These are phyloP conservation scores for Lentinula aciculospora DNA, from an alignment of 768 basidiomycete species.

Conservation along the genomic window DNA sequence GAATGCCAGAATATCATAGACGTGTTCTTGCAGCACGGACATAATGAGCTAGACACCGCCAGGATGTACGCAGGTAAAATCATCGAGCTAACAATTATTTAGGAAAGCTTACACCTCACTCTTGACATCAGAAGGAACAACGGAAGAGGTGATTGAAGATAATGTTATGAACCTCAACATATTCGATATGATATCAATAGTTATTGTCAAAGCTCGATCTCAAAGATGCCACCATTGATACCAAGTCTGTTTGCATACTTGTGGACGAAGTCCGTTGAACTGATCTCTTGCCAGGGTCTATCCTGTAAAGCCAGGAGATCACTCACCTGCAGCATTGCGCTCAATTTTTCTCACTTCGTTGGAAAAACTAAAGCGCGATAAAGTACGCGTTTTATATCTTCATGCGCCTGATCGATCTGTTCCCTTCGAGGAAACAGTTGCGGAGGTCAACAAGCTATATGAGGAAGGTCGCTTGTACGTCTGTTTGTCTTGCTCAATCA, in stretches of 20 bases:
- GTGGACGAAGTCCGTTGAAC: neutral
- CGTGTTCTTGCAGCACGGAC: conserved; percentile 33
- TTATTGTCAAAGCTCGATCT: conserved; percentile 34
- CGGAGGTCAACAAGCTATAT: conserved; percentile 36
- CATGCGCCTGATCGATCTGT: conserved; percentile 45
- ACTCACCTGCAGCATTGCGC: conserved; percentile 29
- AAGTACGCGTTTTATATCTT: conserved; percentile 35
- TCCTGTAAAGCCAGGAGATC: conserved; percentile 33
- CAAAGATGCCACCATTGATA: conserved; percentile 35
- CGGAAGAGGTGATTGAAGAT: conserved; percentile 42
- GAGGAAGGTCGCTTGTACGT: conserved; percentile 41
- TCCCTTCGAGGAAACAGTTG: conserved; percentile 41
- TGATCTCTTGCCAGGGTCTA: conserved; percentile 24
- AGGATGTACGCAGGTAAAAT: conserved; percentile 30
- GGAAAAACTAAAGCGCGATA: conserved; percentile 23
- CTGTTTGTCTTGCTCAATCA: neutral
- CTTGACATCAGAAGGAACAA: conserved; percentile 29
- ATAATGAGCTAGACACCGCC: conserved; percentile 44
- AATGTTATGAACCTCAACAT: no score
- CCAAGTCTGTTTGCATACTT: conserved; percentile 29
- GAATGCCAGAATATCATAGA: conserved; percentile 41
- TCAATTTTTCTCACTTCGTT: conserved; percentile 32
- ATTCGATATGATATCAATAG: conserved; percentile 17
- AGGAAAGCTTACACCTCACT: neutral
- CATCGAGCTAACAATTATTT: neutral